Percentiles rank a stretch among this genome's conserved stretches.
Evolutionary conservation across 2,329 filamentous ascomycete genomes (phyloP).

Genomic region (Aspergillus ustus): DNA sequence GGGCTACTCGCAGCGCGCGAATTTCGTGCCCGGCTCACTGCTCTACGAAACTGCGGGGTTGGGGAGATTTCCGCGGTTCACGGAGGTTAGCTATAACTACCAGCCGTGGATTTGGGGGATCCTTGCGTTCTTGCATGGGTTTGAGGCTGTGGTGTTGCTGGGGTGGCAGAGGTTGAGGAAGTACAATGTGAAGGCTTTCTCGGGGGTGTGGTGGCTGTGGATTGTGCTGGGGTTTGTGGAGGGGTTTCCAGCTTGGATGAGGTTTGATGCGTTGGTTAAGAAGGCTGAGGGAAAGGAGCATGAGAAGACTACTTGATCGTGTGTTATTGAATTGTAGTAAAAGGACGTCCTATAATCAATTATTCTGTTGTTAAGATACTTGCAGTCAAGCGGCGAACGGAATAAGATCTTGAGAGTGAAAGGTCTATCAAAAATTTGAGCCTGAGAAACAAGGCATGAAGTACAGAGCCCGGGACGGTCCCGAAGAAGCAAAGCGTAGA

Average conservation of each 20-base stretch:
- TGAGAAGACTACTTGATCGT: constrained; percentile 23
- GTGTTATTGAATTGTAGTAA: too few species aligned
- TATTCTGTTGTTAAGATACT: too few species aligned
- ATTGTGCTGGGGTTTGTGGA: constrained; percentile 57
- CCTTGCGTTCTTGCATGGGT: constrained; percentile 67
- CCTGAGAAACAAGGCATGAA: neutral
- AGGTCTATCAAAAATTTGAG: neutral
- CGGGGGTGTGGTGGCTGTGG: constrained; percentile 60
- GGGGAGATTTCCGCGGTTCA: constrained; percentile 61
- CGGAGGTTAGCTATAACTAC: constrained; percentile 61
- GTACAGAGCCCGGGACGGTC: constrained; percentile 5
- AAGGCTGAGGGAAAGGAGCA: constrained; percentile 42
- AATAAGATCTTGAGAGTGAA: neutral
- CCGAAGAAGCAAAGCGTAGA: constrained; percentile 7
- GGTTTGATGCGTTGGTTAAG: constrained; percentile 52
- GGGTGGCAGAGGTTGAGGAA: constrained; percentile 51
- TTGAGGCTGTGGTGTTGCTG: constrained; percentile 62
- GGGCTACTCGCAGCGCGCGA: constrained; percentile 54
- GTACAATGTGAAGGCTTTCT: constrained; percentile 57
- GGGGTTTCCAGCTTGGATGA: constrained; percentile 54
- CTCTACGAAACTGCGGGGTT: constrained; percentile 57
- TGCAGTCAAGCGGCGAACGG: too few species aligned
- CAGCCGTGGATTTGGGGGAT: constrained; percentile 63
- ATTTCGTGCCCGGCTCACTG: constrained; percentile 58
- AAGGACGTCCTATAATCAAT: too few species aligned